These are phyloP conservation scores for Botryosphaeria agaves DNA, from an alignment of 2,329 filamentous ascomycete species.

Conservation along the genomic window DNA sequence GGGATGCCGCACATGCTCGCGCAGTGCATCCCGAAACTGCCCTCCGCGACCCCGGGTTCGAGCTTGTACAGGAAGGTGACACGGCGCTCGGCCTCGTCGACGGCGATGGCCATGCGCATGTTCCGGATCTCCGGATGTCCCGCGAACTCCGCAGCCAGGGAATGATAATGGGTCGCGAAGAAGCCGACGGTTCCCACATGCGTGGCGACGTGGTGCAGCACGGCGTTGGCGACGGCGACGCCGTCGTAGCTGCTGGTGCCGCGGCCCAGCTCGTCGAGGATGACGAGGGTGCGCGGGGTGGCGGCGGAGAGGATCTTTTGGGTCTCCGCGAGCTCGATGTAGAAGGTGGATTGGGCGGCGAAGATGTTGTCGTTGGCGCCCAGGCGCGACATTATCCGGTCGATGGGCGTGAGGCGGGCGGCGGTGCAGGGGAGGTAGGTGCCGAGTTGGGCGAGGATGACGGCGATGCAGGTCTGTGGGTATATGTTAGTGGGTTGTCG, in stretches of 20 bases:
- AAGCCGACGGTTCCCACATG: conserved; percentile 90
- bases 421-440: conserved; percentile 76
- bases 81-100: conserved; percentile 67
- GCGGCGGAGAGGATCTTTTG: conserved; percentile 96
- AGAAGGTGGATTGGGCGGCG: conserved; percentile 93
- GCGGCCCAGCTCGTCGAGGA: conserved; percentile 88
- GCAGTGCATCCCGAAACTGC: conserved; percentile 98
- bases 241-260: conserved; percentile 94
- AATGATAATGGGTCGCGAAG: conserved; percentile 97
- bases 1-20: conserved; percentile 96
- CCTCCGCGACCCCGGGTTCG: conserved; percentile 84
- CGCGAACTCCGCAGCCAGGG: conserved; percentile 77
- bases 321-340: conserved; percentile 91
- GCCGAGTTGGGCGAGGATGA: conserved; percentile 94
- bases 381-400: conserved; percentile 96
- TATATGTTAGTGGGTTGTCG: conserved; percentile 8
- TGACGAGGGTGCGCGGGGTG: conserved; percentile 83
- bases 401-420: conserved; percentile 73
- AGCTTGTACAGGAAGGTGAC: conserved; percentile 96
- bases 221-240: conserved; percentile 88
- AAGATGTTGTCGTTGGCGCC: conserved; percentile 99
- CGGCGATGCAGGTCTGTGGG: conserved; percentile 68
- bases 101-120: conserved; percentile 85
- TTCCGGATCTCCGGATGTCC: conserved; percentile 74
- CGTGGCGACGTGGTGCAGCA: conserved; percentile 87